A percentile compares a stretch with the other conserved stretches of the same genome.
phyloP scores from a whole-genome alignment of 192 early-diverging fungal species.

The Coemansia sp. region DNA sequence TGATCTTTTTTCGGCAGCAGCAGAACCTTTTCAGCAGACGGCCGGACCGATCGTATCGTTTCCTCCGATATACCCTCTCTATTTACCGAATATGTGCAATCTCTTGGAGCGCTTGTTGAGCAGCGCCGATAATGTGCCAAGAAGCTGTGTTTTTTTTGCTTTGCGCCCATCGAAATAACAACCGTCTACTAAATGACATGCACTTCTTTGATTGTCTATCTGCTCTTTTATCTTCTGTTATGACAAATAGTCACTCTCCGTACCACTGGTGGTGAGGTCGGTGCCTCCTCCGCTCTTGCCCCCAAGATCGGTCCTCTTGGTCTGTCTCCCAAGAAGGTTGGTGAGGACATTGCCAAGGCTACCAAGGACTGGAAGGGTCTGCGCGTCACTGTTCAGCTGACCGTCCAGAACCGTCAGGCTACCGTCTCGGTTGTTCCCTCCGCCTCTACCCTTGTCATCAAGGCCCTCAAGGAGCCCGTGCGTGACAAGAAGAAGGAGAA shows the following conservation, averaged over 20 bases:
- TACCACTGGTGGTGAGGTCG: constrained; percentile 97
- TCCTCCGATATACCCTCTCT: no score
- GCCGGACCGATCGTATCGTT: no score
- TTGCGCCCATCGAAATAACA: neutral
- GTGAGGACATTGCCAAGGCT: constrained; percentile 99
- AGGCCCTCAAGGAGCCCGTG: constrained; percentile 94
- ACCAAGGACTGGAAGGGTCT: constrained; percentile 99
- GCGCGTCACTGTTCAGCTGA: constrained; percentile 95
- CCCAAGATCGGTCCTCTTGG: constrained; percentile 99
- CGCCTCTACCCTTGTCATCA: constrained; percentile 94
- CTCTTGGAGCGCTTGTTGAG: no score
- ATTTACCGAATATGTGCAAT: no score
- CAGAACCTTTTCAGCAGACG: no score
- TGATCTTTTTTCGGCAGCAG: no score
- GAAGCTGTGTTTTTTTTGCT: no score
- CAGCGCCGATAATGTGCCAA: no score
- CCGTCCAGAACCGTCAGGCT: constrained; percentile 99
- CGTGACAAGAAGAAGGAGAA: constrained; percentile 99
- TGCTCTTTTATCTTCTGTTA: no score
- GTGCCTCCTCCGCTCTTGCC: constrained; percentile 93
- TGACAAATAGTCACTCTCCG: constrained; percentile 87
- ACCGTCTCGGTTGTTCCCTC: constrained; percentile 93
- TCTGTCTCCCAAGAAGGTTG: constrained; percentile 99
- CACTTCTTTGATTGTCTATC: neutral
- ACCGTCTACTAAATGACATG: neutral